A percentile compares a stretch with the other conserved stretches of the same genome.
These are phyloP conservation scores for Pelargonium cotyledonis DNA, from an alignment of 441 rosid genomes.

Conservation along the genomic window DNA sequence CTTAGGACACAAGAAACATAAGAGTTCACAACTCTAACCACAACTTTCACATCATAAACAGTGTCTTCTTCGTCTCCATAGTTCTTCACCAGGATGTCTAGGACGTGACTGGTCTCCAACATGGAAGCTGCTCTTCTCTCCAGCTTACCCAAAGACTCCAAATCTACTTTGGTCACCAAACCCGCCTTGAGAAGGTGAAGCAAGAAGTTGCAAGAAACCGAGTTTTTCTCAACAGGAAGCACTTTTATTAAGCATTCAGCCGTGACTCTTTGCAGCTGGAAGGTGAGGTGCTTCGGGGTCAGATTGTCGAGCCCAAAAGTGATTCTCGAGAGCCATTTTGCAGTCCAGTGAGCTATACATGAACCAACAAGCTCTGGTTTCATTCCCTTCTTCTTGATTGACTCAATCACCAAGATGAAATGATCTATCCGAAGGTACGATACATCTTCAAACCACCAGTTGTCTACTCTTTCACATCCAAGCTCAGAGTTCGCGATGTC, in stretches of 20 bases:
- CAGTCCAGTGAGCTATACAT: conserved; percentile 43
- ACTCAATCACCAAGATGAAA: conserved; percentile 42
- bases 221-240: conserved; percentile 38
- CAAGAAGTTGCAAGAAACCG: conserved; percentile 48
- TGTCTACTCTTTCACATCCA: conserved; percentile 16
- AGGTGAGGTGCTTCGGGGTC: conserved; percentile 27
- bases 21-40: conserved; percentile 29
- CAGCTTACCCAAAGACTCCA: conserved; percentile 21
- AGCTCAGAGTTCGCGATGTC: conserved; percentile 13
- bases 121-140: conserved; percentile 32
- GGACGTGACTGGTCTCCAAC: conserved; percentile 38
- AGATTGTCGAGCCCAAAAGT: conserved; percentile 23
- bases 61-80: conserved; percentile 20
- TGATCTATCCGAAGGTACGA: conserved; percentile 49
- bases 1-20: conserved; percentile 29
- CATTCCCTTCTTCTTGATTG: conserved; percentile 33
- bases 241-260: conserved; percentile 38
- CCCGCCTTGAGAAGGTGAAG: conserved; percentile 49
- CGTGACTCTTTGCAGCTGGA: conserved; percentile 28
- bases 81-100: conserved; percentile 44
- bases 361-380: conserved; percentile 39
- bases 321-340: conserved; percentile 40
- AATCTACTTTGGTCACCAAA: conserved; percentile 23
- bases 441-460: conserved; percentile 62
- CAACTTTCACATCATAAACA: conserved; percentile 31